Evolutionary conservation across 306 rosid species (phyloP).

Genomic region (Hippophae gyantsensis): DNA sequence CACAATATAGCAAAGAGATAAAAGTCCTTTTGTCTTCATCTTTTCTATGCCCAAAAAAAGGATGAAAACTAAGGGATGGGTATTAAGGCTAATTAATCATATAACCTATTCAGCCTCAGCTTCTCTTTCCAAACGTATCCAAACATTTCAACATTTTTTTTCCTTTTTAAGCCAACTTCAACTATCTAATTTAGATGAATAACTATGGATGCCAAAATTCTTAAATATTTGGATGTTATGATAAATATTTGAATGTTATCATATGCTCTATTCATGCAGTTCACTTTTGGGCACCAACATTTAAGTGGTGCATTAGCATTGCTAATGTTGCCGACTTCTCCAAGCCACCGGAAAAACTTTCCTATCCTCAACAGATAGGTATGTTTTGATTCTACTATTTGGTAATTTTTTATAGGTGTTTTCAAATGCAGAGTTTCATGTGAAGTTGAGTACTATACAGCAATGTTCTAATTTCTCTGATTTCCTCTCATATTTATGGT

Average conservation of each 20-base stretch:
- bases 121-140: too few relatives aligned
- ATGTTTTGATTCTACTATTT: constrained; percentile 12
- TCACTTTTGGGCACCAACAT: constrained; percentile 99
- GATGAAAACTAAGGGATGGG: too few relatives aligned
- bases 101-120: too few relatives aligned
- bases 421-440: too few relatives aligned
- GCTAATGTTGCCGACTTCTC: constrained; percentile 88
- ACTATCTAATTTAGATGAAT: background rate
- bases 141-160: too few relatives aligned
- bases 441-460: background rate
- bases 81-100: too few relatives aligned
- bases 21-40: too few relatives aligned
- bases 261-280: constrained; percentile 37
- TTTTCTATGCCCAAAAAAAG: too few relatives aligned
- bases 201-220: background rate
- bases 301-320: constrained; percentile 96
- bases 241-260: constrained; percentile 5
- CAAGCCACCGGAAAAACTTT: constrained; percentile 82
- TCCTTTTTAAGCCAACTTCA: too few relatives aligned
- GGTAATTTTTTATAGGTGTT: background rate
- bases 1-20: too few relatives aligned
- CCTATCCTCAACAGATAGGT: constrained; percentile 96
- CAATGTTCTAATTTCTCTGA: constrained; percentile 7
- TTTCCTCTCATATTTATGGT: background rate
- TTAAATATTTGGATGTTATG: background rate